Evolutionary conservation across 2,329 filamentous ascomycete species (phyloP), one percentile per base, ranked within the genome.

Genomic region (Aspergillus puulaauensis): DNA sequence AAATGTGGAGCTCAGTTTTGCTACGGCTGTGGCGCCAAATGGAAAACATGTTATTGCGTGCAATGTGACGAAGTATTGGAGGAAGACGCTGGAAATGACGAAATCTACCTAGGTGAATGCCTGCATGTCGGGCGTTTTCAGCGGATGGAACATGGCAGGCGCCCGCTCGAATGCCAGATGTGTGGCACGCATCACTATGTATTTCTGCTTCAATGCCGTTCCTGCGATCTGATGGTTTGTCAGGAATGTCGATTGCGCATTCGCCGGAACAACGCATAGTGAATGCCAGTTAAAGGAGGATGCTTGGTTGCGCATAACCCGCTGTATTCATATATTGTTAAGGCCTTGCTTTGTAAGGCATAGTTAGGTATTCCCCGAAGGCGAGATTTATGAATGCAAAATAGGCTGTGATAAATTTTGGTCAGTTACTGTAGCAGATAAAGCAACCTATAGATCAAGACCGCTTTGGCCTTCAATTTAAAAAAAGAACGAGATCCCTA

Each of bases 1-100:
- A 44, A 43, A 17, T 59, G 57, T 21, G 39, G 15, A n/a, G 52
- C 57, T 2, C 15, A 56, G n/a, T 49, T 59, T 24, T 59, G 53
- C 35, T 58, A 58, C 41, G 23, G 33, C 15, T 59, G 57, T 19
- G 57, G 48, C 4, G 2, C 15, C n/a, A 11, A 5, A 12, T 59
- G 57, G 57, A 48, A 44, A 6, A 44, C 47, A 7, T 59, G 57
- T 7, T 2, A 2, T 6, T 59, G 57, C 43, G 14, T 7, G 1
- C 17, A 19, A 19, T 41, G 14, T 31, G 33, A 31, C 19, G 37
- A 57, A 23, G 8, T 6, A 15, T 33, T 57, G 3, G 54, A 43
- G 8, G 48, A 52, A 11, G 41, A 21, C 11, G 24, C 49, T 27
- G 39, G 37, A 1, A 43, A 21, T 31, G 4, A 51, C 24, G 19